Evolutionary conservation across 352 stramenopile genomes (phyloP).

Genomic region (Phytopythium oedochilum): DNA sequence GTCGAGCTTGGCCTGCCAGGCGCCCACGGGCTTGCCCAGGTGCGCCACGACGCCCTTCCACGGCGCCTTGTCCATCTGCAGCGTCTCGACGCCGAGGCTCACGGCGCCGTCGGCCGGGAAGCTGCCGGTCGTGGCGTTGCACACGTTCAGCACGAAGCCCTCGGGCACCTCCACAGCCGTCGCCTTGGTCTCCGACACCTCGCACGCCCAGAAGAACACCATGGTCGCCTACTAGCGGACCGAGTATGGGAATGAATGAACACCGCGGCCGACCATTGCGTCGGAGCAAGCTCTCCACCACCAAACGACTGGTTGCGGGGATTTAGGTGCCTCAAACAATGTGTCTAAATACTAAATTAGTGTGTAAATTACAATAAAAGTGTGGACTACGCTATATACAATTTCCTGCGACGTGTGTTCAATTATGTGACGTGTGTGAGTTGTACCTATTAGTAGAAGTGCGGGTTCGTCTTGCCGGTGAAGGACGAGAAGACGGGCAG

Average conservation of each 20-base stretch:
- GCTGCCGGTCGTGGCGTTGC: constrained; percentile 37
- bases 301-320: too few relatives aligned
- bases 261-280: too few relatives aligned
- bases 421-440: not conserved
- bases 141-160: constrained; percentile 61
- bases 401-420: constrained; percentile 2
- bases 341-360: too few relatives aligned
- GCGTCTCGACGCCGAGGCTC: constrained; percentile 54
- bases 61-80: constrained; percentile 49
- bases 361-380: too few relatives aligned
- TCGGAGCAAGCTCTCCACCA: too few relatives aligned
- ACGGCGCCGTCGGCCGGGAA: constrained; percentile 18
- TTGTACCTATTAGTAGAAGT: constrained; percentile 5
- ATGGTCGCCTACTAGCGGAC: constrained; percentile 8
- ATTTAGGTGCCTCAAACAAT: too few relatives aligned
- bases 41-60: constrained; percentile 72
- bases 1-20: constrained; percentile 73
- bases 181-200: constrained; percentile 56
- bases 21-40: constrained; percentile 33
- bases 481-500: constrained; percentile 47
- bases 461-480: constrained; percentile 5
- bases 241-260: too few relatives aligned
- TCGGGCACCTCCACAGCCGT: constrained; percentile 42
- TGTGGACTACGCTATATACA: too few relatives aligned
- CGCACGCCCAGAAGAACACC: constrained; percentile 52